Percentiles rank a stretch among this genome's conserved stretches.
Conservation (phyloP, 2,329 filamentous ascomycete genomes). For the Colletotrichum karsti region DNA sequence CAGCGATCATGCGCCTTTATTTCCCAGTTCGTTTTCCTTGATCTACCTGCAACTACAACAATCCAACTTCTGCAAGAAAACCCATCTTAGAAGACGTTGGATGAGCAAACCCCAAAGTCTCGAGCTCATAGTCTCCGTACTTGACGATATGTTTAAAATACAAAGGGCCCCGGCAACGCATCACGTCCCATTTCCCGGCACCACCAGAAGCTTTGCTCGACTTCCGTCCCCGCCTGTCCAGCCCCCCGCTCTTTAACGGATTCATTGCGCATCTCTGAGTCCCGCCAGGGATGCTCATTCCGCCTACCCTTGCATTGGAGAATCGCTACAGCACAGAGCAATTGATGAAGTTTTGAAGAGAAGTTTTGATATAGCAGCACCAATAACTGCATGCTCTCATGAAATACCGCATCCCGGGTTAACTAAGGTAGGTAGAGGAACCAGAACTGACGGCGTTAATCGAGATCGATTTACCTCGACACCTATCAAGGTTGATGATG, state of each 20-base stretch:
- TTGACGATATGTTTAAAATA: no score
- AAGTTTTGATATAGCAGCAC: no score
- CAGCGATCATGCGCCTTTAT: not conserved
- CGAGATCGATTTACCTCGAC: no score
- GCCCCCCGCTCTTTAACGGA: constrained; percentile 4
- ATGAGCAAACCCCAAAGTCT: not conserved
- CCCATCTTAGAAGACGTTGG: not conserved
- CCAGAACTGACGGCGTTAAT: no score
- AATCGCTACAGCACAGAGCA: no score
- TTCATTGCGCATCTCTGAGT: not conserved
- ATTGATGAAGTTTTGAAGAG: no score
- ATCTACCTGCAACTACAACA: not conserved
- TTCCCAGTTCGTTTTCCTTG: not conserved
- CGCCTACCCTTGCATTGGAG: not conserved
- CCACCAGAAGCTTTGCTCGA: not conserved
- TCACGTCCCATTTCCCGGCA: not conserved
- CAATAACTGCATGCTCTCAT: no score
- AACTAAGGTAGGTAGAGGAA: no score
- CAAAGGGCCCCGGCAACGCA: not conserved
- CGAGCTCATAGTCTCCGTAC: no score
- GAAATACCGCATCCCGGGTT: no score
- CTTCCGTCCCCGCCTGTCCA: constrained; percentile 8
- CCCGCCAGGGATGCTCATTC: constrained; percentile 8
- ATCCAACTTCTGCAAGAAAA: not conserved
- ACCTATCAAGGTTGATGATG: not conserved